Percentiles rank a stretch among this genome's conserved stretches.
These are phyloP conservation scores for Apium graveolens DNA, from an alignment of 129 eudicot genomes.

Conservation along the genomic window DNA sequence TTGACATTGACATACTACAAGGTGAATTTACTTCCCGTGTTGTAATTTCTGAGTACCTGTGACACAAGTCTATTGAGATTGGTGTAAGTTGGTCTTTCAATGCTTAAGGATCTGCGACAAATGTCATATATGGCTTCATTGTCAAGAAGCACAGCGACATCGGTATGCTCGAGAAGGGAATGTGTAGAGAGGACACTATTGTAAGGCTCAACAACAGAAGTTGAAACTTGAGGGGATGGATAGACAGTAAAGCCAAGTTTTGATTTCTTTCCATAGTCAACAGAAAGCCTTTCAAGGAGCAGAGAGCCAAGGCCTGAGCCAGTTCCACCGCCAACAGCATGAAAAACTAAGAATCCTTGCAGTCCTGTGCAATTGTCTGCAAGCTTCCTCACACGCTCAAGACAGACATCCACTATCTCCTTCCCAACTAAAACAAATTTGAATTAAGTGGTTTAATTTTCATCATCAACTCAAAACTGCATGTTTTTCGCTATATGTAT, in stretches of 20 bases:
- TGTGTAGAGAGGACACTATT: conserved; percentile 28
- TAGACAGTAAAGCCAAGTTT: conserved; percentile 28
- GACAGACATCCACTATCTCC: conserved; percentile 26
- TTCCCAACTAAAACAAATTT: conserved; percentile 16
- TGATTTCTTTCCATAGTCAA: conserved; percentile 27
- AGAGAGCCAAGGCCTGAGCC: conserved; percentile 34
- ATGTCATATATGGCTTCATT: conserved; percentile 29
- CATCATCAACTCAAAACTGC: background rate
- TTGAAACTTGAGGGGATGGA: conserved; percentile 29
- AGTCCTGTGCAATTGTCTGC: conserved; percentile 30
- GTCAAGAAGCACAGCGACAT: conserved; percentile 24
- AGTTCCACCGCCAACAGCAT: conserved; percentile 33
- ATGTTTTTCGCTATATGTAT: background rate
- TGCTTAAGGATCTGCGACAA: conserved; percentile 23
- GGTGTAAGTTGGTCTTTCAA: conserved; percentile 26
- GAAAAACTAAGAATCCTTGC: conserved; percentile 28
- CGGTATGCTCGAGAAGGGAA: conserved; percentile 28
- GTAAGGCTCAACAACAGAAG: conserved; percentile 31
- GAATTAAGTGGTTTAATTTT: background rate
- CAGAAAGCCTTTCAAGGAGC: conserved; percentile 24
- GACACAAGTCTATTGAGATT: conserved; percentile 28
- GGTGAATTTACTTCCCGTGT: too few species aligned
- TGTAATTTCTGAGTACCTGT: conserved; percentile 16
- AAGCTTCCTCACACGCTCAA: conserved; percentile 28
- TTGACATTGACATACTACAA: background rate